phyloP scores from a whole-genome alignment of 768 basidiomycete species.

The Scleroderma bovista region DNA sequence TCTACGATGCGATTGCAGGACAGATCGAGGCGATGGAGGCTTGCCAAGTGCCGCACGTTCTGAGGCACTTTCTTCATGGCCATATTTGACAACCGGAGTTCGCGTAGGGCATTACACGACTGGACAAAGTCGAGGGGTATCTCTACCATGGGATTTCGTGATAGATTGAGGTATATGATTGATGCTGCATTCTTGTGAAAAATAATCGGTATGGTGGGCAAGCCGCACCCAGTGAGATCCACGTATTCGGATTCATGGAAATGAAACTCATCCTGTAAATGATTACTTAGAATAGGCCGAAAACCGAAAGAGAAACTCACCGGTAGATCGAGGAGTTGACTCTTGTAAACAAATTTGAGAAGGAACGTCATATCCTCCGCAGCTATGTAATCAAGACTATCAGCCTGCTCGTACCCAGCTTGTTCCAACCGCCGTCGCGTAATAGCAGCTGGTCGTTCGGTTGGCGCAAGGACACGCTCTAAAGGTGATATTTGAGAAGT shows the following conservation, averaged over 20 bases:
- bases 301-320: conserved; percentile 34
- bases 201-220: conserved; percentile 84
- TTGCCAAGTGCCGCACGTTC: conserved; percentile 67
- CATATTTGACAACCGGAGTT: conserved; percentile 85
- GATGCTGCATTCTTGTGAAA: conserved; percentile 80
- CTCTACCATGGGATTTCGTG: conserved; percentile 93
- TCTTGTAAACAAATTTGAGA: conserved; percentile 87
- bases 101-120: conserved; percentile 74
- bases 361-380: conserved; percentile 80
- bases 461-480: conserved; percentile 81
- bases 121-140: conserved; percentile 96
- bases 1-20: conserved; percentile 89
- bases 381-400: conserved; percentile 72
- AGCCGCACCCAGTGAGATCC: conserved; percentile 73
- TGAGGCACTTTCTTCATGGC: conserved; percentile 91
- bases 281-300: neutral
- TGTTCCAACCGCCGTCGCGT: conserved; percentile 80
- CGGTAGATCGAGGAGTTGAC: conserved; percentile 56
- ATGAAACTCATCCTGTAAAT: conserved; percentile 48
- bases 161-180: conserved; percentile 82
- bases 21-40: conserved; percentile 77
- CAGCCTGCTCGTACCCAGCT: conserved; percentile 80
- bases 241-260: conserved; percentile 71
- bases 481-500: conserved; percentile 3
- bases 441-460: conserved; percentile 81